Base-by-base conservation (phyloP, 176 grass and related monocot genomes). In the Oryza rufipogon region DNA sequence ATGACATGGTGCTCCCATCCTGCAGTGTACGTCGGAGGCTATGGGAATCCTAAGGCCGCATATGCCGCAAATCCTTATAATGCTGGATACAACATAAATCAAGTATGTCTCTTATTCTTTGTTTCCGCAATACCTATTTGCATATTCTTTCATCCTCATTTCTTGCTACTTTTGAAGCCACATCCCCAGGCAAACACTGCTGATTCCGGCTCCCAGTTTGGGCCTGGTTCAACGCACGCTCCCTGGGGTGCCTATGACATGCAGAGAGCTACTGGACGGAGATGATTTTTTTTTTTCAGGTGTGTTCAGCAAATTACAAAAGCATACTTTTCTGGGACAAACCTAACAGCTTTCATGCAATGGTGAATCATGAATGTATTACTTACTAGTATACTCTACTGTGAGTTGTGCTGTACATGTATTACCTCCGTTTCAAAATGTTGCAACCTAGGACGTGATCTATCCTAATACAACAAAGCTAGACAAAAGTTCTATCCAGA, bases 81-180 rank as follows among this genome's bases (percentile, higher is more conserved):
- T 66, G 56, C 82, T 88, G 90, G 74, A 15, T 94, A 94, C 74
- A 89, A 28, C 75, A 86, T 86, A 76, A 94, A 86, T 90, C 90
- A 89, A 86, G 92, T 94, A 94, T 17, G 70, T 32, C 74, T 25
- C 75, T 73, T 92, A 19, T 83, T 38, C 13, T 52, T 76, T 28
- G 22, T 65, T 69, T 88, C n/a, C 20, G 56, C 12, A 38, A 16
- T 28, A 68, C 16, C 22, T 45, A 56, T 66, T 2, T 46, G 68
- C 33, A 76, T 23, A 86, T 64, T 12, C 71, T 68, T 83, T 70
- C 44, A 64, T 77, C 19, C 48, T 77, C 34, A 47, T 83, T 33
- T 69, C 33, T 79, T 51, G 2, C 32, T 19, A n/a, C 39, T 65
- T 83, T 46, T 86, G 17, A 83, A 73, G 60, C 41, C 49, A 30